Conservation (phyloP, 2,329 filamentous ascomycete genomes). For the Diaporthe citrichinensis region DNA sequence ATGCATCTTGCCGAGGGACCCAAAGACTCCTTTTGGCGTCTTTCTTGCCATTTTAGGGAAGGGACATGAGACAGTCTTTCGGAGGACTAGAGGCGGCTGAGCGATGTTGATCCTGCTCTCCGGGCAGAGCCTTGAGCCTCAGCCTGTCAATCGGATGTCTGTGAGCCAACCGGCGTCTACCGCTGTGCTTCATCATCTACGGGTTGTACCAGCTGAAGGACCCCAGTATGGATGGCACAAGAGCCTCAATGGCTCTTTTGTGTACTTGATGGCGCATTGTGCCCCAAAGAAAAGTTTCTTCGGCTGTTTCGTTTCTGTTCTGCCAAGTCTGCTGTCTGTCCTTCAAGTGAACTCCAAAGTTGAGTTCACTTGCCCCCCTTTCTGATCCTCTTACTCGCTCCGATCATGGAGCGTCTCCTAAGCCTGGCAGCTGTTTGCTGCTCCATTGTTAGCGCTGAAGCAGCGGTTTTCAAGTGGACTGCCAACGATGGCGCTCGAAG, state of each 20-base stretch:
- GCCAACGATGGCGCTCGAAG: constrained; percentile 1
- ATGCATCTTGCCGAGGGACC: not conserved
- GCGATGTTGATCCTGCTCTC: not conserved
- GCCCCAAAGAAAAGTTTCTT: not conserved
- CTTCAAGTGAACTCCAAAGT: not conserved
- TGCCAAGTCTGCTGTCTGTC: not conserved
- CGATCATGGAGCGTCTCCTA: constrained; percentile 28
- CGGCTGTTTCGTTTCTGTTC: not conserved
- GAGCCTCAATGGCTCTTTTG: constrained; percentile 5
- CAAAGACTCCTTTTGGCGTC: not conserved
- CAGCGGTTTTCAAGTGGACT: constrained; percentile 40
- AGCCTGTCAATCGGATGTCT: not conserved
- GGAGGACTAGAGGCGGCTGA: constrained; percentile 12
- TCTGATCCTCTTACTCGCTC: not conserved
- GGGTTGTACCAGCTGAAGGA: not conserved
- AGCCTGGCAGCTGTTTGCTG: constrained; percentile 34
- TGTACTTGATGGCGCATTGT: not conserved
- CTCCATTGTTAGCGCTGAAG: not conserved
- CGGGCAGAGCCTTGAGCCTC: not conserved
- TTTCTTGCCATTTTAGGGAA: not conserved
- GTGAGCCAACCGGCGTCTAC: not conserved
- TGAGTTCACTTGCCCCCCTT: not conserved
- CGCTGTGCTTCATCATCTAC: not conserved
- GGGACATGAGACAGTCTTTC: not conserved
- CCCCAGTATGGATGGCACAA: not conserved